These are phyloP conservation scores for Axilococcus clingmanii DNA, from an alignment of 139 green algal genomes.

Conservation along the genomic window DNA sequence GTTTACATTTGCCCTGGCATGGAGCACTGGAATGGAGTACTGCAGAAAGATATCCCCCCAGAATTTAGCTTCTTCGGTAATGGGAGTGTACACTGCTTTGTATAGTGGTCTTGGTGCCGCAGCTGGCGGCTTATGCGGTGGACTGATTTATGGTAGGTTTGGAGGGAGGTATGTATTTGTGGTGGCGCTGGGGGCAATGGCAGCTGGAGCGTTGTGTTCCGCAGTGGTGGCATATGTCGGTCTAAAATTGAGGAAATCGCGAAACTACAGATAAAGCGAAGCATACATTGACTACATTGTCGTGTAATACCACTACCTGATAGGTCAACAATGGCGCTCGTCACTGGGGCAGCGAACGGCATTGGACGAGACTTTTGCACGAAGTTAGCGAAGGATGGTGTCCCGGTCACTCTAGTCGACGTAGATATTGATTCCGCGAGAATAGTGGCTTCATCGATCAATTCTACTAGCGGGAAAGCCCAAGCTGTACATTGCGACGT, in stretches of 20 bases:
- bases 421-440: slow-evolving; percentile 4
- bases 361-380: slow-evolving; percentile 23
- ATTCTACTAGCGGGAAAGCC: neutral
- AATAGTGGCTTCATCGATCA: slow-evolving; percentile 2
- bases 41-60: slow-evolving; percentile 13
- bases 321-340: no score
- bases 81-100: slow-evolving; percentile 10
- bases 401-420: slow-evolving; percentile 26
- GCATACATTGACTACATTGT: no score
- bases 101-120: slow-evolving; percentile 14
- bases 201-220: no score
- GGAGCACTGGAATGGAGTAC: slow-evolving; percentile 16
- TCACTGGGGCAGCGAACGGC: slow-evolving; percentile 23
- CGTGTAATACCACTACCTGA: no score
- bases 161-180: slow-evolving; percentile 6
- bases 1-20: slow-evolving; percentile 32
- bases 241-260: no score
- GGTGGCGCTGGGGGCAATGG: no score
- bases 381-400: slow-evolving; percentile 18
- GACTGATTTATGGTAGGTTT: slow-evolving; percentile 12
- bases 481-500: slow-evolving; percentile 32
- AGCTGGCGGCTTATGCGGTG: slow-evolving; percentile 12
- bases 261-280: no score
- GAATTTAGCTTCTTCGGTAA: slow-evolving; percentile 7
- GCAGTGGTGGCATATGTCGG: no score